Conservation (phyloP, 176 grass and related monocot genomes). For the Hordeum marinum region DNA sequence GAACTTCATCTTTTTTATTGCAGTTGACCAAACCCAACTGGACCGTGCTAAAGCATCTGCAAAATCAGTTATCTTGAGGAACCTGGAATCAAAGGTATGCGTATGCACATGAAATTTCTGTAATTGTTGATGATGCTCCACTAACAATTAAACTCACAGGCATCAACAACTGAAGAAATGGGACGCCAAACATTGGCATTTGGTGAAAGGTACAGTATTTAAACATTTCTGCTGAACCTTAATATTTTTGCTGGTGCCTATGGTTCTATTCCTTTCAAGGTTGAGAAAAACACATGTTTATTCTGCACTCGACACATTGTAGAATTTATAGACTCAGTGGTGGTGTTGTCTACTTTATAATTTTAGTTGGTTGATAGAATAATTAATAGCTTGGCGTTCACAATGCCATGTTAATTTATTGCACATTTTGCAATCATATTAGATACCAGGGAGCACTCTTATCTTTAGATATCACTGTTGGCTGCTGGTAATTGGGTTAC, state of each 20-base stretch:
- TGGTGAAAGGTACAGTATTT: slow-evolving; percentile 70
- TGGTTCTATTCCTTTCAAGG: slow-evolving; percentile 3
- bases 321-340: neutral
- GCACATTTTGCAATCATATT: neutral
- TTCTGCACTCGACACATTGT: neutral
- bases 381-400: neutral
- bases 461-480: neutral
- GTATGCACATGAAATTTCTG: slow-evolving; percentile 16
- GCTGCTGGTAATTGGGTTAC: neutral
- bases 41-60: slow-evolving; percentile 81
- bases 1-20: slow-evolving; percentile 18
- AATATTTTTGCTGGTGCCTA: neutral
- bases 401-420: neutral
- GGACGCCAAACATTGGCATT: slow-evolving; percentile 79
- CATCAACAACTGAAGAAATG: slow-evolving; percentile 67
- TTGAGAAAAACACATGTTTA: neutral
- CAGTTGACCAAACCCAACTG: slow-evolving; percentile 80
- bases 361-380: neutral
- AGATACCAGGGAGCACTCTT: neutral
- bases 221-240: neutral
- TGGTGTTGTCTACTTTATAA: neutral
- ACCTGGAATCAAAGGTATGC: slow-evolving; percentile 73
- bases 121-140: neutral
- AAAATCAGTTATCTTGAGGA: slow-evolving; percentile 70
- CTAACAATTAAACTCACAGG: slow-evolving; percentile 40